Percentiles rank a stretch among this genome's conserved stretches.
These are phyloP conservation scores for Verticillium dahliae DNA, from an alignment of 2,329 filamentous ascomycete species.

Conservation along the genomic window DNA sequence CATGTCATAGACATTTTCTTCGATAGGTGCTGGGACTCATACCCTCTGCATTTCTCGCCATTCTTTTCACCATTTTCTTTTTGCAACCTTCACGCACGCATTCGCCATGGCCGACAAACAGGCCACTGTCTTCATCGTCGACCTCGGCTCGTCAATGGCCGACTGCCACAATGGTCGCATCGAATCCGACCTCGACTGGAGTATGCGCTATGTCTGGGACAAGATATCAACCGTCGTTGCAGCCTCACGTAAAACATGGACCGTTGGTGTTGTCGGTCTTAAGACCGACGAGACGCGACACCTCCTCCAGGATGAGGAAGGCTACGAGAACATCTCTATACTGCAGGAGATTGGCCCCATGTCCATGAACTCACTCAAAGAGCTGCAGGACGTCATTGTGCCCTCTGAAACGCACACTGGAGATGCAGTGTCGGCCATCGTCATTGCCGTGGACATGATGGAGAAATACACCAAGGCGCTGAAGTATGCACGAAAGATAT, in stretches of 20 bases:
- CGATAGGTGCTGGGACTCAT: neutral
- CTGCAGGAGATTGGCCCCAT: conserved; percentile 60
- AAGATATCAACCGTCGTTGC: conserved; percentile 67
- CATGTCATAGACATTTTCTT: neutral
- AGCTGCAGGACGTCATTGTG: conserved; percentile 56
- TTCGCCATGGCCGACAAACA: conserved; percentile 81
- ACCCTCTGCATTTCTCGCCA: neutral
- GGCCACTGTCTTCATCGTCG: conserved; percentile 85
- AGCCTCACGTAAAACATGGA: conserved; percentile 60
- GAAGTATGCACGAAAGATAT: conserved; percentile 74
- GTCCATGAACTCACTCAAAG: conserved; percentile 61
- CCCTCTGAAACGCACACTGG: conserved; percentile 64
- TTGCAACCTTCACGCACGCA: neutral
- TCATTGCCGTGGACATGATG: conserved; percentile 85
- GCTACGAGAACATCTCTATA: conserved; percentile 76
- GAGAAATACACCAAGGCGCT: conserved; percentile 69
- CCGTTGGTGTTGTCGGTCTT: conserved; percentile 74
- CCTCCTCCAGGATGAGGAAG: conserved; percentile 52
- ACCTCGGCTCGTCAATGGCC: conserved; percentile 82
- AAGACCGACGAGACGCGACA: conserved; percentile 74
- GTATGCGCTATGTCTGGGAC: conserved; percentile 91
- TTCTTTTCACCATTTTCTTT: neutral
- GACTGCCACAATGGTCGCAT: conserved; percentile 62
- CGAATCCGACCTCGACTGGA: conserved; percentile 81
- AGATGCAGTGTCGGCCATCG: conserved; percentile 81